Percentiles rank a stretch among this genome's conserved stretches.
Conservation (phyloP, 2,329 filamentous ascomycete genomes). For the Nigrospora sphaerica region DNA sequence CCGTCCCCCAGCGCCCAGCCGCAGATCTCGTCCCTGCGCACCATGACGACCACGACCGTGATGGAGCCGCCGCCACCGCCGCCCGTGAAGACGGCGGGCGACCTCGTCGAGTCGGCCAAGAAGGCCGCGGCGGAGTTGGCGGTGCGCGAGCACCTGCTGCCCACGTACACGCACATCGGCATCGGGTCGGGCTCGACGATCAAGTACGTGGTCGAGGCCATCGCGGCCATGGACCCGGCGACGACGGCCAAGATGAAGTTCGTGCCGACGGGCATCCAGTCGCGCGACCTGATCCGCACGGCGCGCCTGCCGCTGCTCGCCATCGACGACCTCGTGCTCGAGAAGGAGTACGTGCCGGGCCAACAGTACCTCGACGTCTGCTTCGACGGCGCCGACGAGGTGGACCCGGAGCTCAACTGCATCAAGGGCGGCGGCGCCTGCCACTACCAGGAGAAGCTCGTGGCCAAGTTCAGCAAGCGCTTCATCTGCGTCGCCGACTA, state of each 20-base stretch:
- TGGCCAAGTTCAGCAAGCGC: slow-evolving; percentile 74
- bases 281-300: slow-evolving; percentile 73
- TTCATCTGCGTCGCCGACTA: slow-evolving; percentile 91
- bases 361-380: slow-evolving; percentile 68
- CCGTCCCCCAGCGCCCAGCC: too few species aligned
- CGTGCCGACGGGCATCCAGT: slow-evolving; percentile 87
- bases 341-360: slow-evolving; percentile 32
- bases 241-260: slow-evolving; percentile 66
- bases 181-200: slow-evolving; percentile 79
- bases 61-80: slow-evolving; percentile 7
- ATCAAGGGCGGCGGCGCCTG: slow-evolving; percentile 99
- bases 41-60: neutral
- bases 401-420: slow-evolving; percentile 88
- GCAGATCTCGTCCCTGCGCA: neutral
- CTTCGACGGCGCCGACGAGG: slow-evolving; percentile 96
- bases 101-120: slow-evolving; percentile 48
- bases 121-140: slow-evolving; percentile 67
- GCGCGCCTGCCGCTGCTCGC: slow-evolving; percentile 72
- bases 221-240: slow-evolving; percentile 50
- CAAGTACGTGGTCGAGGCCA: slow-evolving; percentile 79
- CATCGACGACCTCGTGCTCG: slow-evolving; percentile 65
- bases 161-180: slow-evolving; percentile 57
- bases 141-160: slow-evolving; percentile 64
- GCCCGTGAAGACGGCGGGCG: slow-evolving; percentile 6
- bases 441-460: slow-evolving; percentile 94